These are phyloP conservation scores for Hypoxylon sp. DNA, from an alignment of 2,329 filamentous ascomycete genomes.

Conservation along the genomic window DNA sequence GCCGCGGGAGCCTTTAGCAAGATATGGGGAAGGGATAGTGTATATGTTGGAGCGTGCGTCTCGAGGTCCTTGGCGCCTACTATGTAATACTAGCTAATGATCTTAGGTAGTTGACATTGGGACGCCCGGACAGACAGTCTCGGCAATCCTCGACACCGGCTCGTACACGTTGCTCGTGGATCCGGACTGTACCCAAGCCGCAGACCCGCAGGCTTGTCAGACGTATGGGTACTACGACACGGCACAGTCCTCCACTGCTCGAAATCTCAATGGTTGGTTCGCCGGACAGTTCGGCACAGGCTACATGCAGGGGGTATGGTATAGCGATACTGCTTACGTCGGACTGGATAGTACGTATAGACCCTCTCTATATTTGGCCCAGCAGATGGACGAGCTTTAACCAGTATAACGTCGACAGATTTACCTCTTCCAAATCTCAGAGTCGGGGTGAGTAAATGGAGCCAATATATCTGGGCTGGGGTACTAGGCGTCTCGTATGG, in stretches of 20 bases:
- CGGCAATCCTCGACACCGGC: conserved; percentile 58
- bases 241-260: conserved; percentile 52
- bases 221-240: conserved; percentile 56
- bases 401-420: conserved; percentile 40
- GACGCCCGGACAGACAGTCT: conserved; percentile 56
- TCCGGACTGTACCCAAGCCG: conserved; percentile 55
- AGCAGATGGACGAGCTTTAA: background rate
- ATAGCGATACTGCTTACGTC: conserved; percentile 54
- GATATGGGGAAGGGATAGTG: conserved; percentile 53
- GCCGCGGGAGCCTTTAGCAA: conserved; percentile 45
- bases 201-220: conserved; percentile 52
- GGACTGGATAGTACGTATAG: conserved; percentile 48
- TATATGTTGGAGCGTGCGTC: conserved; percentile 56
- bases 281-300: conserved; percentile 55
- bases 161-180: conserved; percentile 59
- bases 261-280: conserved; percentile 49
- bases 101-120: conserved; percentile 55
- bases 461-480: conserved; percentile 57
- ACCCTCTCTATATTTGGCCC: background rate
- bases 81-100: conserved; percentile 5
- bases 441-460: conserved; percentile 57
- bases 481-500: conserved; percentile 58
- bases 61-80: no score
- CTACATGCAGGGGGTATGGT: conserved; percentile 55
- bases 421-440: conserved; percentile 54